Evolutionary conservation across 1,284 basidiomycete species (phyloP).

Genomic region (Malassezia yamatoensis): DNA sequence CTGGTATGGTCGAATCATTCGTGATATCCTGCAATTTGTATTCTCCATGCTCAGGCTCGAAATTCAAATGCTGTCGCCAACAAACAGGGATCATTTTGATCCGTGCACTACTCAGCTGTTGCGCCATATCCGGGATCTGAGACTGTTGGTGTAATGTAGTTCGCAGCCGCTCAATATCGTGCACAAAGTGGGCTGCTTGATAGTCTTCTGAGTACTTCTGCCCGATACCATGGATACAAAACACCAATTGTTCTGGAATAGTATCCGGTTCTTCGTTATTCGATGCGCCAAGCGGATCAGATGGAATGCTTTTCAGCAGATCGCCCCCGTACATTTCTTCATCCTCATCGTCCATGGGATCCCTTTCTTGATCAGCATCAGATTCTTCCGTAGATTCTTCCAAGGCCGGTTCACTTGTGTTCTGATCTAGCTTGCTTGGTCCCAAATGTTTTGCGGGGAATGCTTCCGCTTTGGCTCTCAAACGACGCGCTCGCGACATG

Average conservation of each 20-base stretch:
- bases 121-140: constrained; percentile 24
- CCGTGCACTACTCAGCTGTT: constrained; percentile 42
- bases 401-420: not conserved
- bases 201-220: constrained; percentile 32
- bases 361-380: not conserved
- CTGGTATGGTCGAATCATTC: constrained; percentile 29
- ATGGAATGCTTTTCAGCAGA: not conserved
- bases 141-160: constrained; percentile 25
- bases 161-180: constrained; percentile 32
- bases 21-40: constrained; percentile 49
- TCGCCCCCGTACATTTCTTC: not conserved
- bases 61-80: constrained; percentile 52
- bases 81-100: constrained; percentile 54
- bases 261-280: not conserved
- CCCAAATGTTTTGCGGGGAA: too few species aligned
- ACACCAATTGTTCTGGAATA: constrained; percentile 15
- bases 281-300: not conserved
- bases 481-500: constrained; percentile 3
- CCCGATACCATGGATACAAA: constrained; percentile 39
- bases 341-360: not conserved
- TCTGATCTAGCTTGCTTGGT: not conserved
- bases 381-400: not conserved
- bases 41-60: constrained; percentile 49
- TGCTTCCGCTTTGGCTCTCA: not conserved
- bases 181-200: constrained; percentile 36